A percentile compares a stretch with the other conserved stretches of the same genome.
These are phyloP conservation scores for Hypoxylon sp. DNA, from an alignment of 2,329 filamentous ascomycete species.

Conservation along the genomic window DNA sequence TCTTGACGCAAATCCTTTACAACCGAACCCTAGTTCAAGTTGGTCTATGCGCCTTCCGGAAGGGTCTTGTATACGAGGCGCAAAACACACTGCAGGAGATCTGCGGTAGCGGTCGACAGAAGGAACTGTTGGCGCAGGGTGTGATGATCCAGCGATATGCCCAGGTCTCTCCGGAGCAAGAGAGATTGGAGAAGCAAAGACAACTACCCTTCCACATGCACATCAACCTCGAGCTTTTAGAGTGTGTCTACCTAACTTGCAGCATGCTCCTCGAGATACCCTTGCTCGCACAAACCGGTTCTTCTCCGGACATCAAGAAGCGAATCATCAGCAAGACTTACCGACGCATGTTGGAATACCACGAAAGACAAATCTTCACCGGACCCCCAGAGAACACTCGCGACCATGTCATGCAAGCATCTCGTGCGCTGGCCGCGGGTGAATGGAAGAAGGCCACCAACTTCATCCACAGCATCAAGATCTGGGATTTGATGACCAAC, in stretches of 20 bases:
- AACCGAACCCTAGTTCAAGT: conserved; percentile 98
- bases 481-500: conserved; percentile 97
- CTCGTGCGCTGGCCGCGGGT: conserved; percentile 93
- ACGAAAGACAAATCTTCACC: conserved; percentile 99
- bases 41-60: conserved; percentile 97
- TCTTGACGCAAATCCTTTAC: conserved; percentile 97
- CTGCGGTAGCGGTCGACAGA: conserved; percentile 95
- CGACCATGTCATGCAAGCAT: conserved; percentile 99
- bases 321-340: conserved; percentile 99
- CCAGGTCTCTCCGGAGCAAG: conserved; percentile 96
- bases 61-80: conserved; percentile 95
- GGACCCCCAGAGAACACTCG: conserved; percentile 98
- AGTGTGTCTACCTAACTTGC: conserved; percentile 98
- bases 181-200: conserved; percentile 95
- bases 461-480: conserved; percentile 98
- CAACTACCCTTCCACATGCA: conserved; percentile 99
- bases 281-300: conserved; percentile 94
- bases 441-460: conserved; percentile 98
- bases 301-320: conserved; percentile 96
- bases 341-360: conserved; percentile 98
- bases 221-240: conserved; percentile 97
- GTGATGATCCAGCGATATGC: conserved; percentile 98
- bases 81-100: conserved; percentile 99
- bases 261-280: conserved; percentile 99
- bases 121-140: conserved; percentile 96